A percentile compares a stretch with the other conserved stretches of the same genome.
Conservation (phyloP, 768 basidiomycete genomes). For the Amanita pseudoporphyria region DNA sequence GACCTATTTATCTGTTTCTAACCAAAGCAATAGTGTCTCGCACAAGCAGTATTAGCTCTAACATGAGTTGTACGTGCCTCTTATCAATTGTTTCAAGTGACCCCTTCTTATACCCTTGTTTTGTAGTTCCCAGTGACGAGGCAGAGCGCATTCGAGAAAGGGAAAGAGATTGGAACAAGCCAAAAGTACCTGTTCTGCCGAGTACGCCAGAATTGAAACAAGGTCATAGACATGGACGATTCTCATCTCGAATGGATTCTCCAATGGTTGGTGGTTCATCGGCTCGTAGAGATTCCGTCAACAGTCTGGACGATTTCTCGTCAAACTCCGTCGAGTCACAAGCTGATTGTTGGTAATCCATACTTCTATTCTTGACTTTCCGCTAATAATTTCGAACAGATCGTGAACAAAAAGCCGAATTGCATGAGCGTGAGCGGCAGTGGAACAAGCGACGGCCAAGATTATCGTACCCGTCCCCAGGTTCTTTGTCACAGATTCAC, state of each 20-base stretch:
- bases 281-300: conserved; percentile 22
- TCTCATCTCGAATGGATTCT: conserved; percentile 5
- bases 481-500: conserved; percentile 16
- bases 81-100: not conserved
- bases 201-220: conserved; percentile 16
- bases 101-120: not conserved
- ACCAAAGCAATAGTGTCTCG: conserved; percentile 11
- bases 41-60: conserved; percentile 9
- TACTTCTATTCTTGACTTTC: not conserved
- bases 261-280: conserved; percentile 10
- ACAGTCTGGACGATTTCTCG: conserved; percentile 31
- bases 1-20: not conserved
- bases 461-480: conserved; percentile 32
- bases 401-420: conserved; percentile 31
- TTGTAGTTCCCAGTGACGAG: conserved; percentile 12
- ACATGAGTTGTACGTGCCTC: conserved; percentile 6
- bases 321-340: conserved; percentile 41
- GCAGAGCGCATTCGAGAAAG: conserved; percentile 25
- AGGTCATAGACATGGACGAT: conserved; percentile 12
- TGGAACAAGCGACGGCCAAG: conserved; percentile 41
- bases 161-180: conserved; percentile 39
- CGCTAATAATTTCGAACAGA: conserved; percentile 22
- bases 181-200: conserved; percentile 11
- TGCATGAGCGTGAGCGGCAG: conserved; percentile 39
- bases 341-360: conserved; percentile 42